Percentiles rank a stretch among this genome's conserved stretches.
phyloP scores from a whole-genome alignment of 2,329 filamentous ascomycete genomes.

The Leptographium flavum region DNA sequence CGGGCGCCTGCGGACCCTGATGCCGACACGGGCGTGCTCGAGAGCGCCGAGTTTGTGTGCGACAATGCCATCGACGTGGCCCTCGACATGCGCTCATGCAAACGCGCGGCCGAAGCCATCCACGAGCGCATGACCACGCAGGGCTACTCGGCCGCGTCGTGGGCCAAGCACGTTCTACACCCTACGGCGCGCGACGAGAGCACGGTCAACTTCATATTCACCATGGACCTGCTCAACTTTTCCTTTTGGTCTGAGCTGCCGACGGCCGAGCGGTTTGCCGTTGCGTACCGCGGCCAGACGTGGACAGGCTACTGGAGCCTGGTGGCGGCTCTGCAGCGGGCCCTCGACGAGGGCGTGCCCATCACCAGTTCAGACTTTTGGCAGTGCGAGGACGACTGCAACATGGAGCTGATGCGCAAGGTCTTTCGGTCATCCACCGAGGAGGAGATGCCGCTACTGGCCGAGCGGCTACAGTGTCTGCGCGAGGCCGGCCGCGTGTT shows the following conservation, averaged over 20 bases:
- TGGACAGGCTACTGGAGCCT: constrained; percentile 97
- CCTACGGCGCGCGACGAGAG: constrained; percentile 66
- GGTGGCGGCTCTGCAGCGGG: constrained; percentile 74
- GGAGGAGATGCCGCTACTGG: constrained; percentile 74
- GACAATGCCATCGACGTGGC: constrained; percentile 90
- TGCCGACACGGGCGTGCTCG: constrained; percentile 68
- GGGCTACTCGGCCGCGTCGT: constrained; percentile 69
- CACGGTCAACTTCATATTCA: constrained; percentile 86
- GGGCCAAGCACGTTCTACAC: constrained; percentile 82
- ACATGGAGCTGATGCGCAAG: constrained; percentile 55
- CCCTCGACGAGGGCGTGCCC: constrained; percentile 78
- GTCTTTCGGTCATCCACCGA: constrained; percentile 79
- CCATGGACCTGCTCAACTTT: constrained; percentile 94
- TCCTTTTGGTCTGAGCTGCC: constrained; percentile 77
- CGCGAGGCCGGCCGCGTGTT: constrained; percentile 72
- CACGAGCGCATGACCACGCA: constrained; percentile 72
- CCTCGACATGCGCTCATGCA: constrained; percentile 69
- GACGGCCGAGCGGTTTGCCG: constrained; percentile 61
- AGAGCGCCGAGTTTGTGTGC: constrained; percentile 73
- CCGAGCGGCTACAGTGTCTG: constrained; percentile 64
- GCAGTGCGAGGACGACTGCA: constrained; percentile 62
- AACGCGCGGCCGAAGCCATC: constrained; percentile 67
- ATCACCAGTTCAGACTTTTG: constrained; percentile 85
- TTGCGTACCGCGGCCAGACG: constrained; percentile 64
- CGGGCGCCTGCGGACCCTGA: constrained; percentile 38